These are phyloP conservation scores for Withania somnifera DNA, from an alignment of 305 asterid genomes.

Conservation along the genomic window DNA sequence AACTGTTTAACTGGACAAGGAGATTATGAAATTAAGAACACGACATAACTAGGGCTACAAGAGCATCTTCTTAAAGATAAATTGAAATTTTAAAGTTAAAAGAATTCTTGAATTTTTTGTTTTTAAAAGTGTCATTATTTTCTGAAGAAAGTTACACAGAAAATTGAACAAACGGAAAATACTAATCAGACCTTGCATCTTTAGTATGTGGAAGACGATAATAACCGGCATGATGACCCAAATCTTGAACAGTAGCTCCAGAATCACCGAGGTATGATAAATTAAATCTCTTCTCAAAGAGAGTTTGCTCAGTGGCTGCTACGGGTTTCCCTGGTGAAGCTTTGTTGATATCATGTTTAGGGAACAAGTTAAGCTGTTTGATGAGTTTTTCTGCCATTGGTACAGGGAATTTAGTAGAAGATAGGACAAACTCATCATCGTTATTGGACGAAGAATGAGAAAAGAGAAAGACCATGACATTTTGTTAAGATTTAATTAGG, in stretches of 20 bases:
- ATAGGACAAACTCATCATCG: neutral
- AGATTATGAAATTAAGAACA: neutral
- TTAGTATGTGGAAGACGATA: constrained; percentile 41
- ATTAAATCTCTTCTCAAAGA: constrained; percentile 25
- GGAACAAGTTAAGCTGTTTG: constrained; percentile 30
- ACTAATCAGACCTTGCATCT: constrained; percentile 37
- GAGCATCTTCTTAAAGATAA: too few relatives aligned
- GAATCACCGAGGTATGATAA: constrained; percentile 22
- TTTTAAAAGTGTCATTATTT: neutral
- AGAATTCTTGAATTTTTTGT: neutral
- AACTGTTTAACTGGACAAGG: too few relatives aligned
- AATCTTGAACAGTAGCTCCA: constrained; percentile 24
- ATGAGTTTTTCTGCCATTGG: constrained; percentile 23
- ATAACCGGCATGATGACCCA: constrained; percentile 73
- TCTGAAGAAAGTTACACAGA: neutral
- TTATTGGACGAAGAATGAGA: neutral
- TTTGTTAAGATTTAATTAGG: neutral
- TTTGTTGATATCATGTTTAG: constrained; percentile 24
- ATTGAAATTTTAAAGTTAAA: neutral
- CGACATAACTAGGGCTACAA: too few relatives aligned
- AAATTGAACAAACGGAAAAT: neutral
- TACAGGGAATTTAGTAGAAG: constrained; percentile 16
- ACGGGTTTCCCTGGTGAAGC: neutral
- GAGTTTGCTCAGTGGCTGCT: neutral
- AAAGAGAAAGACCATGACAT: neutral